phyloP scores from a whole-genome alignment of 768 basidiomycete genomes.

The Albatrellus ellisii region DNA sequence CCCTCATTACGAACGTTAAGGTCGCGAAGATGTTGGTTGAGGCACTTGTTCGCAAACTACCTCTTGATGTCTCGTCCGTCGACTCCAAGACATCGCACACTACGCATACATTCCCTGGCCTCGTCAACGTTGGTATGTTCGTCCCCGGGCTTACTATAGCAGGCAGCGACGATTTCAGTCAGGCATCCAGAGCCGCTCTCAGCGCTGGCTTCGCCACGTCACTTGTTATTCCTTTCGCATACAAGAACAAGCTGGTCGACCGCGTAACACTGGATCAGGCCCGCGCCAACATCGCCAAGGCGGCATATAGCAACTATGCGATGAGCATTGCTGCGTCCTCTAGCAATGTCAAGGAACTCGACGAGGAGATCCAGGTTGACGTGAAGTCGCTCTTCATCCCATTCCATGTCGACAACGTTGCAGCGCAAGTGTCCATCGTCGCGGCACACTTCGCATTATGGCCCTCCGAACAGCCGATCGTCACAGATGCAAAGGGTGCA shows the following conservation, averaged over 20 bases:
- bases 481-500: constrained; percentile 86
- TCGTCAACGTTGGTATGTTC: constrained; percentile 82
- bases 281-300: constrained; percentile 43
- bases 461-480: constrained; percentile 85
- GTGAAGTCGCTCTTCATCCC: constrained; percentile 83
- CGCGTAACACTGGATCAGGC: constrained; percentile 54
- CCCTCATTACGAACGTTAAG: constrained; percentile 97
- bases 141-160: constrained; percentile 54
- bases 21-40: constrained; percentile 94
- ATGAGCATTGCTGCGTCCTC: constrained; percentile 66
- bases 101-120: constrained; percentile 83
- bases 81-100: constrained; percentile 92
- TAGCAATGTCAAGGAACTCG: constrained; percentile 46
- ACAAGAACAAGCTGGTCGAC: constrained; percentile 51
- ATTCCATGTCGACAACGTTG: constrained; percentile 35
- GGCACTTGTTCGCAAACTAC: constrained; percentile 81
- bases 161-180: constrained; percentile 44
- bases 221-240: constrained; percentile 63
- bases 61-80: constrained; percentile 78
- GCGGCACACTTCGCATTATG: constrained; percentile 84
- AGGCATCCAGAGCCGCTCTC: constrained; percentile 70
- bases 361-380: constrained; percentile 68
- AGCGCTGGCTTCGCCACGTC: constrained; percentile 85
- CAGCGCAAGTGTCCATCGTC: constrained; percentile 55
- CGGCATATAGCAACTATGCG: constrained; percentile 81